Evolutionary conservation across 345 rosid genomes (phyloP), one percentile per base, ranked within the genome.

Genomic region (Heritiera fomes): DNA sequence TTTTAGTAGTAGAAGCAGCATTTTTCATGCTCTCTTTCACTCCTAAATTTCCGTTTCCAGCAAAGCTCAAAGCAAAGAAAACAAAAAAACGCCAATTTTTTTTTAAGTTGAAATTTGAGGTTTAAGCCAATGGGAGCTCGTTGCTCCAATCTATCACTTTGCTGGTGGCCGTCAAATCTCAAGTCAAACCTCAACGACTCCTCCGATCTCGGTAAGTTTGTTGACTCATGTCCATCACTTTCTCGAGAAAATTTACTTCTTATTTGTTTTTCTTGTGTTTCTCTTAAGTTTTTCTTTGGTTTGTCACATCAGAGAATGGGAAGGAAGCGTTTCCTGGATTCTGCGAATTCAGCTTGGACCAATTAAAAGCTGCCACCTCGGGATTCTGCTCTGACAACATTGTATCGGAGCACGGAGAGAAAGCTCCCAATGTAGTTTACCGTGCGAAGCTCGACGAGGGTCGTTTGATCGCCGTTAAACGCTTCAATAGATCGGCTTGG

Each of bases 331-430:
- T 87, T 40, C 92, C 91, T 69, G 90, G 87, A 64, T 92, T 90
- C 80, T 82, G 74, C 5, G 97, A 93, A 87, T 93, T 83, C 79
- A 86, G 87, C 71, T 83, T 91, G 79, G 95, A 90, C 81, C 94
- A 90, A 59, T 78, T 93, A 62, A 82, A 90, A 85, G 84, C 87
- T 67, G 92, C 94, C 78, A 91, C 95, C 59, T 61, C 85, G 2
- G 92, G 94, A 2, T 93, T 93, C 86, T 79, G 87, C 10, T 72
- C 90, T 2, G 94, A 90, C 80, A 90, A 87, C 83, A 90, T 93
- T 68, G 97, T 93, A 18, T 93, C 97, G 34, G 97, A 93, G 81
- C 97, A 93, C 66, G 97, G 97, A 1, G 95, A 91, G 77, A 93
- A 91, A 76, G 95, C 97, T 80, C 97, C 97, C 30, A 93, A 93